phyloP scores from a whole-genome alignment of 176 grass and related monocot species.

The Microstegium vimineum region DNA sequence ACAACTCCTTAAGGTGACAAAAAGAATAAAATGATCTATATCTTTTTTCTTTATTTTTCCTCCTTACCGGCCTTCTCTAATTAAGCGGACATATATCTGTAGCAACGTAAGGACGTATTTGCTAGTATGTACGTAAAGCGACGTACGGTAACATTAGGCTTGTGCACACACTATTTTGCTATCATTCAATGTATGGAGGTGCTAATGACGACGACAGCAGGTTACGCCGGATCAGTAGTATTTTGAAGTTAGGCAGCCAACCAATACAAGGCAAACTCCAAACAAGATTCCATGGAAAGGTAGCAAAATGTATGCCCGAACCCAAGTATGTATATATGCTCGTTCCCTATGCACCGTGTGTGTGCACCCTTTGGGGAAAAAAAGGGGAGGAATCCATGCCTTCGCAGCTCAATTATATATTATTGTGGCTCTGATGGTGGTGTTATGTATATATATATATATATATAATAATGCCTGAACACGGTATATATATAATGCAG shows the following conservation, averaged over 20 bases:
- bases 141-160: not conserved
- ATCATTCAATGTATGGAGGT: not conserved
- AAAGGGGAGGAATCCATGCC: not conserved
- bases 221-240: not conserved
- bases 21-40: too few relatives aligned
- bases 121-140: too few relatives aligned
- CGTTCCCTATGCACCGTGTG: not conserved
- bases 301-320: not conserved
- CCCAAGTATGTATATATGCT: not conserved
- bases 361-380: not conserved
- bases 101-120: too few relatives aligned
- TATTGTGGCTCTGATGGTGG: not conserved
- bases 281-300: not conserved
- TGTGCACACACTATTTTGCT: not conserved
- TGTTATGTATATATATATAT: not conserved
- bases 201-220: not conserved
- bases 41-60: too few relatives aligned
- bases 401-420: not conserved
- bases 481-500: not conserved
- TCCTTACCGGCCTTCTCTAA: too few relatives aligned
- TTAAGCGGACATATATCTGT: too few relatives aligned
- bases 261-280: not conserved
- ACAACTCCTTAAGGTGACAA: too few relatives aligned
- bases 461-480: not conserved
- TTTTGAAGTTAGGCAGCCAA: not conserved